These are phyloP conservation scores for Phytophthora boehmeriae DNA, from an alignment of 352 stramenopile genomes.

Conservation along the genomic window DNA sequence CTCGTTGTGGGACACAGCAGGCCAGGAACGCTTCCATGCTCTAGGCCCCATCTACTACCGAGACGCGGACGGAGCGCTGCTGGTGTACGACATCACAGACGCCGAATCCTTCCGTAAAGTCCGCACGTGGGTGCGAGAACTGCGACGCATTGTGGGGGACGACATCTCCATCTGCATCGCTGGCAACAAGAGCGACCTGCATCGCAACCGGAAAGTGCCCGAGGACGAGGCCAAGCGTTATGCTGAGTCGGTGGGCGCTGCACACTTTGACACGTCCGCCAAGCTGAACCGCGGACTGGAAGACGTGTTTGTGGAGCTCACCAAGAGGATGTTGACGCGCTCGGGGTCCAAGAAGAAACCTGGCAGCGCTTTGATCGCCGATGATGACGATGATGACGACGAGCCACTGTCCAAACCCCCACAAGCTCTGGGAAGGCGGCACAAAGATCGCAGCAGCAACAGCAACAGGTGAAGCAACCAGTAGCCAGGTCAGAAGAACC, in stretches of 20 bases:
- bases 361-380: slow-evolving; percentile 72
- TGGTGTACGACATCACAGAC: slow-evolving; percentile 94
- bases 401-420: slow-evolving; percentile 36
- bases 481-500: slow-evolving; percentile 28
- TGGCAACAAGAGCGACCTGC: slow-evolving; percentile 93
- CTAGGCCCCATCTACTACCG: slow-evolving; percentile 92
- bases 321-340: slow-evolving; percentile 81
- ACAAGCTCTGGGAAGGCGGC: slow-evolving; percentile 15
- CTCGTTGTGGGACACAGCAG: slow-evolving; percentile 89
- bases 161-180: slow-evolving; percentile 93
- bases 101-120: slow-evolving; percentile 92
- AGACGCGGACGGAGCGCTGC: slow-evolving; percentile 85
- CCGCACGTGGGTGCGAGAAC: slow-evolving; percentile 92
- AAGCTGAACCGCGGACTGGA: slow-evolving; percentile 93
- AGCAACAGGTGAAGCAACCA: slow-evolving; percentile 24
- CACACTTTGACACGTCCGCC: slow-evolving; percentile 91
- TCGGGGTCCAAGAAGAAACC: slow-evolving; percentile 70
- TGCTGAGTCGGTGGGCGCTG: slow-evolving; percentile 85
- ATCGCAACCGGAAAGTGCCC: slow-evolving; percentile 88
- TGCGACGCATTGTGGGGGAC: slow-evolving; percentile 90
- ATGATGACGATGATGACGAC: slow-evolving; percentile 58
- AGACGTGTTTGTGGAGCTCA: slow-evolving; percentile 91
- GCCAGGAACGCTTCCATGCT: slow-evolving; percentile 89
- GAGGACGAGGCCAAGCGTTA: slow-evolving; percentile 87
- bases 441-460: slow-evolving; percentile 17